Base-by-base conservation (phyloP, 129 eudicot genomes). In the Tagetes patula region DNA sequence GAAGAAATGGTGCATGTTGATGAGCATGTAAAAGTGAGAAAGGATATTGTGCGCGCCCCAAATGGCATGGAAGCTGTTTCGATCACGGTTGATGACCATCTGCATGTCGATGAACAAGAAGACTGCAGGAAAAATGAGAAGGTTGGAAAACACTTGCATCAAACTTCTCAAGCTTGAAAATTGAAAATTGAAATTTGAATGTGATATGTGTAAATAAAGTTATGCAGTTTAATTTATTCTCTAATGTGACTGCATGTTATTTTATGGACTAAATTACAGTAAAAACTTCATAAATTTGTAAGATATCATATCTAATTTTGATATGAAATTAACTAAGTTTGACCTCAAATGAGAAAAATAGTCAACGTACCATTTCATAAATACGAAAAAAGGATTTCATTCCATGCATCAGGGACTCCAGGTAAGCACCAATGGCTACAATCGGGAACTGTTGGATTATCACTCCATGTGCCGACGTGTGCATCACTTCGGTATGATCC, bases 391-490 rank as follows among this genome's bases (percentile, higher is more conserved):
- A 94, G 78, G 60, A 94, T 77, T 75, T 94, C 94, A 81, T 94
- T 94, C 99, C 99, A 94, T 62, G 75, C 77, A 82, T 94, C 99
- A 34, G 97, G 99, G 74, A 94, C 84, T 55, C 99, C 99, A 36
- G 99, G 99, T 56, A 94, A 73, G 84, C 99, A 94, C 97, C 97
- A 94, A 75, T 94, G 99, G 75, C 96, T 90, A 47, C 99, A 94
- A 72, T 94, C 99, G 14, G 94, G 87, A 39, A 94, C 92, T 13
- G 78, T 63, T 13, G 96, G 99, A 67, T 85, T 88, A 71, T 94
- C 99, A 73, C 96, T 85, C 97, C 97, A 94, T 9, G 83, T 75
- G 36, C 99, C 99, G 60, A 94, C 97, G 53, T 94, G 99, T n/a
- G 91, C 99, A 79, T 94, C 99, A 54, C 94, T 90, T 48, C 99